These are phyloP conservation scores for Blastobotrys americana DNA, from an alignment of 805 yeast species.

Conservation along the genomic window DNA sequence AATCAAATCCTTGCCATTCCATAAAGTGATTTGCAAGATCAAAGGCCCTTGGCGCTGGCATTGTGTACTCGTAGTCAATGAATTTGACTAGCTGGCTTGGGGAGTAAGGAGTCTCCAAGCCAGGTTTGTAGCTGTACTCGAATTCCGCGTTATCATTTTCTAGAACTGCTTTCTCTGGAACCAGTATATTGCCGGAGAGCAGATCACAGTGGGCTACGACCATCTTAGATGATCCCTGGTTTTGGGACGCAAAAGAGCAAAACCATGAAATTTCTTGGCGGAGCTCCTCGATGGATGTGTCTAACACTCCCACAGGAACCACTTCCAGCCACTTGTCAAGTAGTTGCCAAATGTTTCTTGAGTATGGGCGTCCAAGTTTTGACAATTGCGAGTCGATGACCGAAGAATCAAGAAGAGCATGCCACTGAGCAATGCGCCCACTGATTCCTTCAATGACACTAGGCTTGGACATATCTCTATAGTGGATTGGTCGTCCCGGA, in stretches of 20 bases:
- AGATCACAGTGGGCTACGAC: constrained; percentile 69
- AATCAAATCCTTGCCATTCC: constrained; percentile 90
- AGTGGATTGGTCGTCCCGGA: constrained; percentile 54
- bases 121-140: not conserved
- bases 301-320: constrained; percentile 43
- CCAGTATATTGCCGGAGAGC: constrained; percentile 63
- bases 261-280: constrained; percentile 51
- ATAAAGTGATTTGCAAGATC: constrained; percentile 91
- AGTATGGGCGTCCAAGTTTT: constrained; percentile 20
- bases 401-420: constrained; percentile 39
- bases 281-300: constrained; percentile 36
- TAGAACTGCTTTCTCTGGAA: constrained; percentile 39
- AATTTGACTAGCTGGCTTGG: constrained; percentile 28
- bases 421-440: constrained; percentile 66
- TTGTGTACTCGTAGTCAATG: constrained; percentile 96
- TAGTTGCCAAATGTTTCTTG: constrained; percentile 50
- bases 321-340: constrained; percentile 55
- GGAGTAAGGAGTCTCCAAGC: constrained; percentile 1
- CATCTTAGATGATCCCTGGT: constrained; percentile 38
- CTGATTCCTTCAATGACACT: constrained; percentile 52
- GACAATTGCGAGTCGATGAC: constrained; percentile 38
- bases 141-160: not conserved
- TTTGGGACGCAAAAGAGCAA: constrained; percentile 32
- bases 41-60: constrained; percentile 80
- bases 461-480: constrained; percentile 45